These are phyloP conservation scores for Herpetomonas tarakana DNA, from an alignment of 208 protist species.

Conservation along the genomic window DNA sequence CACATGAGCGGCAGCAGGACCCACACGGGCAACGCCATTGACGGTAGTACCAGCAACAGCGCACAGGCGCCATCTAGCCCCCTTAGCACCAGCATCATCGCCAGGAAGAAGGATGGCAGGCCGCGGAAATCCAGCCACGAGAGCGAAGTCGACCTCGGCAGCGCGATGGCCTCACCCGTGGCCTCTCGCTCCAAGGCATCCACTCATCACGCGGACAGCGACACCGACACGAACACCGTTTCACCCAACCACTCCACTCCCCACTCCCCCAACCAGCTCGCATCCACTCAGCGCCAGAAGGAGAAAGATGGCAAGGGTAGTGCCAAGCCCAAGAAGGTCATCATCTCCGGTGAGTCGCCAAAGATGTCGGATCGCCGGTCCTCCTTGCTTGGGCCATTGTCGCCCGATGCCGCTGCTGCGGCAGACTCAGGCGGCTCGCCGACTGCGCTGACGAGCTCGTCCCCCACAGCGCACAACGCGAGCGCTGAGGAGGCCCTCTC, in stretches of 20 bases:
- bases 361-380: background rate
- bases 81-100: background rate
- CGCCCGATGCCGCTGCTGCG: background rate
- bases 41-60: background rate
- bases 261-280: background rate
- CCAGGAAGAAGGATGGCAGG: background rate
- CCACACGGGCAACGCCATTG: background rate
- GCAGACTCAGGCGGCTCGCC: background rate
- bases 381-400: background rate
- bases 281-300: background rate
- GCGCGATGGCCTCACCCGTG: background rate
- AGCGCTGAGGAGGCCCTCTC: background rate
- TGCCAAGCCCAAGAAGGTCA: slow-evolving; percentile 10
- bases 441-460: too few relatives aligned
- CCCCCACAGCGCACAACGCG: too few relatives aligned
- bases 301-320: background rate
- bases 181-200: background rate
- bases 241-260: background rate
- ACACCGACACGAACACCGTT: background rate
- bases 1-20: slow-evolving; percentile 1
- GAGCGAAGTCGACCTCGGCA: background rate
- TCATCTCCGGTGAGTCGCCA: slow-evolving; percentile 5
- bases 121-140: background rate
- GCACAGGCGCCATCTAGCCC: background rate
- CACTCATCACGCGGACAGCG: background rate